Conservation (phyloP, 352 stramenopile genomes). For the Phytophthora idaei region DNA sequence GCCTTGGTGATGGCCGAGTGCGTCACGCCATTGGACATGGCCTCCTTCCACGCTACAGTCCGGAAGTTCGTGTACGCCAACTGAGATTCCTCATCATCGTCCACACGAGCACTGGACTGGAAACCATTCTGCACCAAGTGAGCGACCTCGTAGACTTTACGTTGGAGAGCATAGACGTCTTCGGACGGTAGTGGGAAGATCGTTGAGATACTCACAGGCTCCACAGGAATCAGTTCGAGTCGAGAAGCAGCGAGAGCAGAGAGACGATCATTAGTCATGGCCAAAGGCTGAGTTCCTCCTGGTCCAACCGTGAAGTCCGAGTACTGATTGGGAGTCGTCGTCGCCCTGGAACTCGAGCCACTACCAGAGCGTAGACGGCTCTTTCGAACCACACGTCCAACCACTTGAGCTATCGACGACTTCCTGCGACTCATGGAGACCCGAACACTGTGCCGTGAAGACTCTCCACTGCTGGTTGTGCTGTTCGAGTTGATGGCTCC, state of each 20-base stretch:
- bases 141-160: slow-evolving; percentile 76
- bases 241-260: slow-evolving; percentile 38
- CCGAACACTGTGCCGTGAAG: slow-evolving; percentile 37
- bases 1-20: slow-evolving; percentile 74
- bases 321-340: slow-evolving; percentile 39
- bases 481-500: slow-evolving; percentile 38
- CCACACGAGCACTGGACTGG: slow-evolving; percentile 59
- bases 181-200: slow-evolving; percentile 80
- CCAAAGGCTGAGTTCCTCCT: slow-evolving; percentile 25
- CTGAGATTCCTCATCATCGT: slow-evolving; percentile 68
- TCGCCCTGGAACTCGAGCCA: slow-evolving; percentile 34
- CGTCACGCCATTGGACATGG: slow-evolving; percentile 56
- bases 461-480: slow-evolving; percentile 39
- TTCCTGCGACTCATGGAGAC: slow-evolving; percentile 34
- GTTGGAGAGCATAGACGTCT: slow-evolving; percentile 73
- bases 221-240: slow-evolving; percentile 57
- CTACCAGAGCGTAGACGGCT: slow-evolving; percentile 37
- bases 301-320: slow-evolving; percentile 41
- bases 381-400: slow-evolving; percentile 43
- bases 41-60: slow-evolving; percentile 64
- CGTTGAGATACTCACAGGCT: slow-evolving; percentile 70
- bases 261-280: slow-evolving; percentile 37
- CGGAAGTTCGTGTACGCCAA: slow-evolving; percentile 79
- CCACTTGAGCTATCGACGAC: slow-evolving; percentile 40
- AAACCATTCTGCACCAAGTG: slow-evolving; percentile 76